phyloP scores from a whole-genome alignment of 2,329 filamentous ascomycete species.

The Xylaria sp. region DNA sequence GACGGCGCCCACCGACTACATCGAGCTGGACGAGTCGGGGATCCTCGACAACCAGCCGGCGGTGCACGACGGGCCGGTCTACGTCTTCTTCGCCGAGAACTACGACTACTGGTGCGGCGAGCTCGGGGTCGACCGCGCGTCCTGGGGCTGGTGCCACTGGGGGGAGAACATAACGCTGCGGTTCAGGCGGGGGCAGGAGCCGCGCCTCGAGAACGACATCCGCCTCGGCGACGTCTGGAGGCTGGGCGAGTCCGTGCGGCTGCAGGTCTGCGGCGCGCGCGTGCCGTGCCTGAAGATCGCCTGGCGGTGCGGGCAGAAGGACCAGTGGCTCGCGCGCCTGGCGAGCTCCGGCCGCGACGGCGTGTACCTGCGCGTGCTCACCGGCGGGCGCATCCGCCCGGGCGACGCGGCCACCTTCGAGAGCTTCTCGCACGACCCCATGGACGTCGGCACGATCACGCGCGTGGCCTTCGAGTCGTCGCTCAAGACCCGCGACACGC shows the following conservation, averaged over 20 bases:
- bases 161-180: conserved; percentile 30
- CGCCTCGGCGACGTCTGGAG: conserved; percentile 30
- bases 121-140: conserved; percentile 21
- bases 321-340: conserved; percentile 27
- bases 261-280: conserved; percentile 29
- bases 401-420: conserved; percentile 24
- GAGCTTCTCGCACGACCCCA: conserved; percentile 14
- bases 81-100: conserved; percentile 30
- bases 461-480: conserved; percentile 27
- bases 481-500: conserved; percentile 28
- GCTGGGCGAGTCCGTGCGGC: conserved; percentile 23
- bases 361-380: conserved; percentile 26
- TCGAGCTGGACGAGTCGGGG: conserved; percentile 27
- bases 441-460: conserved; percentile 24
- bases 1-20: conserved; percentile 21
- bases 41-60: conserved; percentile 25
- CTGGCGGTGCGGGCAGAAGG: conserved; percentile 31
- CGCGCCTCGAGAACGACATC: conserved; percentile 24
- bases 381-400: conserved; percentile 24
- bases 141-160: conserved; percentile 33
- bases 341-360: conserved; percentile 27
- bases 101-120: conserved; percentile 32
- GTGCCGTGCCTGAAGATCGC: conserved; percentile 30
- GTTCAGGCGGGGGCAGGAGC: conserved; percentile 13
- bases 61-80: conserved; percentile 31